phyloP scores from a whole-genome alignment of 129 eudicot species.

The Sambucus nigra region DNA sequence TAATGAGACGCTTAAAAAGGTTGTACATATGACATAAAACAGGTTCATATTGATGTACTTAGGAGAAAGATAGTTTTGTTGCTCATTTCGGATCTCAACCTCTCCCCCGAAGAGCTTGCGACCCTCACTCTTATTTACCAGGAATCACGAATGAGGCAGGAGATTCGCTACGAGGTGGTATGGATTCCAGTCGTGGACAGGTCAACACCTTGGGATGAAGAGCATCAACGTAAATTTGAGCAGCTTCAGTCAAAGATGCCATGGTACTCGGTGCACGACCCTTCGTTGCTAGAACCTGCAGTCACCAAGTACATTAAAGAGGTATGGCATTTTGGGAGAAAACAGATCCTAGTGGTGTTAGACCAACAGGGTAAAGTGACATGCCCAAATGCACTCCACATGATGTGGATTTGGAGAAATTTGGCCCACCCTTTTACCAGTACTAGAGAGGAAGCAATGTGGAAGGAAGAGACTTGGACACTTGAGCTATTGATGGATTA shows the following conservation, averaged over 20 bases:
- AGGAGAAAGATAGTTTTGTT: conserved; percentile 57
- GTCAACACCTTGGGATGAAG: conserved; percentile 48
- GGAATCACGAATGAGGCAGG: conserved; percentile 49
- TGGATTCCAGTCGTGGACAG: conserved; percentile 75
- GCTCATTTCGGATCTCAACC: conserved; percentile 69
- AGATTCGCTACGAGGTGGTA: conserved; percentile 53
- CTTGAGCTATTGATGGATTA: conserved; percentile 65
- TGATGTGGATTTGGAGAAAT: conserved; percentile 89
- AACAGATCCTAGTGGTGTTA: conserved; percentile 54
- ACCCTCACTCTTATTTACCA: conserved; percentile 50
- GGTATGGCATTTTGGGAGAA: conserved; percentile 59
- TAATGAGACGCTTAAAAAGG: not conserved
- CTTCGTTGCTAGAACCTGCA: conserved; percentile 60
- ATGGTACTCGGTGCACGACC: conserved; percentile 74
- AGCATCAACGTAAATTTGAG: conserved; percentile 45
- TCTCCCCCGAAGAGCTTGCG: conserved; percentile 51
- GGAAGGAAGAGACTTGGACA: conserved; percentile 81
- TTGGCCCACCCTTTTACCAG: conserved; percentile 64
- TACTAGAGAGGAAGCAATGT: conserved; percentile 44
- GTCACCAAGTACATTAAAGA: conserved; percentile 66
- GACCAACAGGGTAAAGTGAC: conserved; percentile 78
- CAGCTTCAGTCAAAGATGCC: conserved; percentile 61
- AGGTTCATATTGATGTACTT: conserved; percentile 62
- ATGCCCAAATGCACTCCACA: conserved; percentile 67
- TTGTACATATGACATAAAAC: conserved; percentile 12